Evolutionary conservation across 2,329 filamentous ascomycete species (phyloP).

Genomic region (Colletotrichum simmondsii): DNA sequence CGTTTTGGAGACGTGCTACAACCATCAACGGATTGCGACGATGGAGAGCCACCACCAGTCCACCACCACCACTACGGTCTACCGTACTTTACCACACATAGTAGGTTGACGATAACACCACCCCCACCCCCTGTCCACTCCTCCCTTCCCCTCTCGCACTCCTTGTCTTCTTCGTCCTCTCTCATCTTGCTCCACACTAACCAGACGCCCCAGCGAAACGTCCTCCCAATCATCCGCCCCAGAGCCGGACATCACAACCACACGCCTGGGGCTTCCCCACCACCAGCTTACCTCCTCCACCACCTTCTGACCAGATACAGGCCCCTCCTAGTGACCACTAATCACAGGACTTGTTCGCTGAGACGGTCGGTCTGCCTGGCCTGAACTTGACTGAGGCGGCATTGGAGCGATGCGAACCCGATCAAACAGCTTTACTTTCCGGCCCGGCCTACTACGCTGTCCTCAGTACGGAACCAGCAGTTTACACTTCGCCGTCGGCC

Average conservation of each 20-base stretch:
- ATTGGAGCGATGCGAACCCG: constrained; percentile 19
- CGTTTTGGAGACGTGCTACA: constrained; percentile 12
- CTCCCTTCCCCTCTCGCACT: not conserved
- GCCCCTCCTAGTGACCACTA: constrained; percentile 28
- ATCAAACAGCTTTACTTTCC: not conserved
- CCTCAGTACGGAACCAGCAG: not conserved
- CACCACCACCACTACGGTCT: not conserved
- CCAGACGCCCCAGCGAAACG: not conserved
- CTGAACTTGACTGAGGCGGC: constrained; percentile 13
- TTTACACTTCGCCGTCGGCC: not conserved
- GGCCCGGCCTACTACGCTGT: not conserved
- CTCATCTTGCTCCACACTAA: not conserved
- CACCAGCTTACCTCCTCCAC: constrained; percentile 4
- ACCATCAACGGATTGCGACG: constrained; percentile 10
- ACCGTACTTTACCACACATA: not conserved
- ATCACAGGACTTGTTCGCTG: constrained; percentile 28
- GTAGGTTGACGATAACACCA: not conserved
- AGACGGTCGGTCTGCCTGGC: constrained; percentile 23
- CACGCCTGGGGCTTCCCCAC: constrained; percentile 6
- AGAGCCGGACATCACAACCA: constrained; percentile 11
- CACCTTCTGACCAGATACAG: constrained; percentile 22
- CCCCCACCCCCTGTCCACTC: not conserved
- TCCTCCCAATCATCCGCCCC: constrained; percentile 16
- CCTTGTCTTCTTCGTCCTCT: not conserved
- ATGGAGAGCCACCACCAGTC: constrained; percentile 15